These are phyloP conservation scores for Cordyceps pruinosa DNA, from an alignment of 2,329 filamentous ascomycete genomes.

Conservation along the genomic window DNA sequence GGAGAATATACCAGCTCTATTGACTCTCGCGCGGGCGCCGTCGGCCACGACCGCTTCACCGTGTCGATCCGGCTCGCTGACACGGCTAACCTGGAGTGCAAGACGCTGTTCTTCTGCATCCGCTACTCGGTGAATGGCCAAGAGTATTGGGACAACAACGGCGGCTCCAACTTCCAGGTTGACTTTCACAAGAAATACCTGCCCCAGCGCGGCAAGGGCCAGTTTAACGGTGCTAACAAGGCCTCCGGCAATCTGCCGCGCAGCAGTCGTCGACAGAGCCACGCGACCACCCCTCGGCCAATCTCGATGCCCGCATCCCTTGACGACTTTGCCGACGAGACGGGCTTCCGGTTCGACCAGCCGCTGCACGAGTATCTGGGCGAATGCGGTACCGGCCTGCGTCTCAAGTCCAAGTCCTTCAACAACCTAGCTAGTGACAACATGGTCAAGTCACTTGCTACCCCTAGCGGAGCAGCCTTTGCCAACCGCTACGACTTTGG, in stretches of 20 bases:
- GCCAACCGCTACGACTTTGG: constrained; percentile 94
- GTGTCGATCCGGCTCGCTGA: constrained; percentile 93
- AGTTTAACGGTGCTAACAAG: constrained; percentile 43
- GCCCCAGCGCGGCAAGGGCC: constrained; percentile 51
- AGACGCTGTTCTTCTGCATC: constrained; percentile 88
- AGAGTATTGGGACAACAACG: constrained; percentile 96
- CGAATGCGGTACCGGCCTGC: constrained; percentile 54
- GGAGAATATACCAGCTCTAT: constrained; percentile 84
- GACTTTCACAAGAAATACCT: constrained; percentile 80
- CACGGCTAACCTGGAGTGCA: constrained; percentile 81
- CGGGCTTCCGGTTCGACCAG: constrained; percentile 52
- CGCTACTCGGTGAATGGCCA: constrained; percentile 77
- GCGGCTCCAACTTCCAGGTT: constrained; percentile 79
- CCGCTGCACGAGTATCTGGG: constrained; percentile 57
- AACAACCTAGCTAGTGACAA: constrained; percentile 57
- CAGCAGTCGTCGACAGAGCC: constrained; percentile 51
- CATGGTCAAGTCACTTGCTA: constrained; percentile 42
- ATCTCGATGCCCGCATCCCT: constrained; percentile 52
- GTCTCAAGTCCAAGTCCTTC: constrained; percentile 64
- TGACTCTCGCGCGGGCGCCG: constrained; percentile 54
- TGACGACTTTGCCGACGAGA: constrained; percentile 64
- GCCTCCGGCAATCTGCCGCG: constrained; percentile 54
- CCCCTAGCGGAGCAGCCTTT: constrained; percentile 66
- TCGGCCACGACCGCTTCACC: constrained; percentile 79
- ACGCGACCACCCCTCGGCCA: constrained; percentile 38